Conservation (phyloP, 345 rosid genomes). For the Populus davidiana region DNA sequence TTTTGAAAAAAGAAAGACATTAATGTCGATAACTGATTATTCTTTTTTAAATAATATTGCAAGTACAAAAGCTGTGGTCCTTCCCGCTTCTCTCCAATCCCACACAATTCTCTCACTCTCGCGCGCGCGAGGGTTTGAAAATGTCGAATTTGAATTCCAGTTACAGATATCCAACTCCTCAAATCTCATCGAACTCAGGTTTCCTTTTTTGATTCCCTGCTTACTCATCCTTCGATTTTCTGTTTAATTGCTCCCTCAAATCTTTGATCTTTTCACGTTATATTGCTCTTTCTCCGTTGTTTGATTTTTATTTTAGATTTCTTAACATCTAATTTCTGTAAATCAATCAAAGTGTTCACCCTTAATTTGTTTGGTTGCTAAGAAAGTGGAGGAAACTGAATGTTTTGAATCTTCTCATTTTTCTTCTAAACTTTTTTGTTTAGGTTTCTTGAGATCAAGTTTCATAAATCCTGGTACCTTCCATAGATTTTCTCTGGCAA, state of each 20-base stretch:
- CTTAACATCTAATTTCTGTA: neutral
- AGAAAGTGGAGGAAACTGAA: constrained; percentile 1
- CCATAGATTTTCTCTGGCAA: too few relatives aligned
- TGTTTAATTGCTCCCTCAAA: too few relatives aligned
- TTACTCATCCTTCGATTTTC: neutral
- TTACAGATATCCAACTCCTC: constrained; percentile 17
- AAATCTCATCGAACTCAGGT: constrained; percentile 22
- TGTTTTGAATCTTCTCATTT: too few relatives aligned
- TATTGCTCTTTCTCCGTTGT: neutral
- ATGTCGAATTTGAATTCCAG: constrained; percentile 26
- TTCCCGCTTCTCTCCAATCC: too few relatives aligned
- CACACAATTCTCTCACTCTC: too few relatives aligned
- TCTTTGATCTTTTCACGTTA: neutral
- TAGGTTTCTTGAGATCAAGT: too few relatives aligned
- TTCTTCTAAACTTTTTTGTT: too few relatives aligned
- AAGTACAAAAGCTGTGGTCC: too few relatives aligned
- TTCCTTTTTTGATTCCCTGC: neutral
- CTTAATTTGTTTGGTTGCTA: neutral
- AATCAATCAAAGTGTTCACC: neutral
- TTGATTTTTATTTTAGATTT: neutral
- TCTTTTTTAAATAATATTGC: too few relatives aligned
- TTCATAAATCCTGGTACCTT: too few relatives aligned
- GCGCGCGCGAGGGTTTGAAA: neutral
- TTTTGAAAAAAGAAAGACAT: too few relatives aligned
- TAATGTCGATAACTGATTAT: too few relatives aligned